Evolutionary conservation across 1,139 yeast genomes (phyloP), one percentile per base, ranked within the genome.

Genomic region (Pichia norvegensis): DNA sequence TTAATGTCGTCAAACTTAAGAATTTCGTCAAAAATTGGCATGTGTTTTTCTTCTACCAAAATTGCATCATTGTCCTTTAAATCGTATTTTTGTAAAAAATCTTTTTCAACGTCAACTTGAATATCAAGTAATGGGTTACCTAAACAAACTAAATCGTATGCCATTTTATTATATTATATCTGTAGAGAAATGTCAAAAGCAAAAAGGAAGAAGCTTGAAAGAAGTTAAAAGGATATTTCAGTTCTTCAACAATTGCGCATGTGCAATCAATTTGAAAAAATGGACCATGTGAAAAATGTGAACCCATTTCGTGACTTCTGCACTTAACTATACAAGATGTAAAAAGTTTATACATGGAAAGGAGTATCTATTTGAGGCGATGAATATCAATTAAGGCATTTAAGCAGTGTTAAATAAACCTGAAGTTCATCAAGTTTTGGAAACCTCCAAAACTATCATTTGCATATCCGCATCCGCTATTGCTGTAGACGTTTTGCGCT

Each of bases 11-110:
- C 72, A 64, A 72, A 70, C 44, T 73, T 67, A 53, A 86, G 70
- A 56, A 85, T 76, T 68, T 90, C 97, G 49, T 77, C 82, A 66
- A 73, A 92, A 65, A 92, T 85, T 47, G 90, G 86, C 78, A 81
- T 69, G 70, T 87, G 97, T 67, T 82, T 78, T 55, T 81, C 90
- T 60, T 90, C 97, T 46, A 83, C 88, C 55, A 92, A 78, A 60
- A 92, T 88, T 55, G 98, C 98, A 66, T 92, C 97, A 65, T 94
- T 84, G 56, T 85, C 88, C 69, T 90, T 88, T 61, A 92, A 74
- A 42, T 68, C 81, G 70, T 92, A 92, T 70, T 88, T 88, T 50
- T 71, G 74, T 58, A 90, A 74, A 71, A 79, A 87, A 37, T 71
- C 78, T 47, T 74, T 69, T 38, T 75, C 78, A 50, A 84, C 94